Evolutionary conservation across 768 basidiomycete species (phyloP), one percentile per base, ranked within the genome.

Genomic region (Pholiota microspora): DNA sequence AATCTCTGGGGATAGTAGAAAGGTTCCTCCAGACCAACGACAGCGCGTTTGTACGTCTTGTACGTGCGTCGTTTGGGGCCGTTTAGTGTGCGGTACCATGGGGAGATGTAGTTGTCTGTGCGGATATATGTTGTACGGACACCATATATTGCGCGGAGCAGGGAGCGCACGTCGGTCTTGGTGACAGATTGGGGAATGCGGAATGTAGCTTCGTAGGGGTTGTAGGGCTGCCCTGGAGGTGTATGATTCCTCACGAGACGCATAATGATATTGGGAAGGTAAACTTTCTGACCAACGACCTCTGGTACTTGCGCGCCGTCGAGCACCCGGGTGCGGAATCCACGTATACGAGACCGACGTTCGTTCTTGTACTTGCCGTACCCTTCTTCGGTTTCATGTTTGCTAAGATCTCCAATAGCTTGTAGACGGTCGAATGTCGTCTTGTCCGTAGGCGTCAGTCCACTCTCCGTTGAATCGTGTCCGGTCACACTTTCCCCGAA

Each of bases 121-220:
- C 94, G 92, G 58, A 98, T 92, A 69, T 95, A 97, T 6, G 94
- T 96, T 55, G 89, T 88, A 64, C 86, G 76, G 44, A 98, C 85
- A 57, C 91, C 90, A 62, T 98, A 98, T n/a, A 88, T 81, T 29
- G 92, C 80, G 49, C 73, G 72, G 45, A 98, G 82, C 67, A 96
- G 94, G 0, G 89, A 88, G 35, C 93, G 86, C 32, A 98, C 74
- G 72, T 98, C 94, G 53, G 88, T 91, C 73, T 98, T 98, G 38
- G 94, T 97, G 71, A 95, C 78, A 38, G 84, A 88, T 58, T 84
- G 82, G n/a, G 93, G 89, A 35, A 96, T 79, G 52, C 92, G 90
- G 76, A 98, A 96, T 2, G 94, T 98, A 7, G 94, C 94, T 69
- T 94, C 88, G 75, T 88, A 94, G 1, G 94, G 94, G 58, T 98